Conservation (phyloP, 2,329 filamentous ascomycete species). For the Colletotrichum agaves region DNA sequence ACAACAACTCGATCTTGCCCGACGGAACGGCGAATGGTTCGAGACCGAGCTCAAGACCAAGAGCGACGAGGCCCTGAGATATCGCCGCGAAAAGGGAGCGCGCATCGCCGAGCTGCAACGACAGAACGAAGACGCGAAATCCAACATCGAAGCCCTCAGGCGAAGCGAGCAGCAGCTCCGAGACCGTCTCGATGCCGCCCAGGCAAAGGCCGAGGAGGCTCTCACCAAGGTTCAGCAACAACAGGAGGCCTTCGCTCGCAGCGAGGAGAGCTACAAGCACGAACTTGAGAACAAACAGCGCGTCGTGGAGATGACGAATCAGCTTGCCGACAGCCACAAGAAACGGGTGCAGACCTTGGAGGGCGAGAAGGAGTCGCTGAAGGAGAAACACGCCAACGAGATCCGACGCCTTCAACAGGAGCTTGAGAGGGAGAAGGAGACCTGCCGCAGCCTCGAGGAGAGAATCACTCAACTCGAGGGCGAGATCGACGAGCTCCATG, state of each 20-base stretch:
- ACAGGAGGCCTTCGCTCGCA: constrained; percentile 82
- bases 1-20: constrained; percentile 89
- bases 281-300: constrained; percentile 85
- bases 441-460: constrained; percentile 58
- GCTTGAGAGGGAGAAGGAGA: constrained; percentile 65
- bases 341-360: constrained; percentile 78
- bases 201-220: constrained; percentile 87
- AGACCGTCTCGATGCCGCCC: constrained; percentile 82
- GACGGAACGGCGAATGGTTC: constrained; percentile 92
- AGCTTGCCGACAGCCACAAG: constrained; percentile 78
- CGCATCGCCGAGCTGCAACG: constrained; percentile 90
- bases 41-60: constrained; percentile 93
- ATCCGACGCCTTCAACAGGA: constrained; percentile 66
- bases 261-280: constrained; percentile 87
- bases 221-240: constrained; percentile 85
- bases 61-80: constrained; percentile 85
- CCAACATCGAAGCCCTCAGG: constrained; percentile 80
- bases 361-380: constrained; percentile 66
- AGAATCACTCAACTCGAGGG: constrained; percentile 61
- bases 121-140: constrained; percentile 84
- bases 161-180: constrained; percentile 84
- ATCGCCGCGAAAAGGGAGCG: constrained; percentile 93
- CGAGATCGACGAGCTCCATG: constrained; percentile 65
- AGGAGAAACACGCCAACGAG: constrained; percentile 73
- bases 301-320: constrained; percentile 83